phyloP scores from a whole-genome alignment of 139 green algal genomes.

The Chlamydomonas eustigma region DNA sequence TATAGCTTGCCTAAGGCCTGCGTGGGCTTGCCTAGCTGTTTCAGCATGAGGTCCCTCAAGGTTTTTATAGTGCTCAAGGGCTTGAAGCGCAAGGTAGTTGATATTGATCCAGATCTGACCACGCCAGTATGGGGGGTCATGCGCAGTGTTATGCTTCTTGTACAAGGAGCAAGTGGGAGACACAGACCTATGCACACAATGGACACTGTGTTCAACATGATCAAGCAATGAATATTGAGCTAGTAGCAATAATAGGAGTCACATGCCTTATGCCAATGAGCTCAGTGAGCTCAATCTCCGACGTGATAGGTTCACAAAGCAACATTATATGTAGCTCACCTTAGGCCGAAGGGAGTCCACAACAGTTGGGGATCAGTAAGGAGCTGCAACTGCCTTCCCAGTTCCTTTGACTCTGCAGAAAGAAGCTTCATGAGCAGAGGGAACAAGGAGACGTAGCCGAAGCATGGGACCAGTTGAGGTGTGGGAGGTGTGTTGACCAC shows the following conservation, averaged over 20 bases:
- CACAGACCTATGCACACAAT: conserved; percentile 1
- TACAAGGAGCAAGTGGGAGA: conserved; percentile 10
- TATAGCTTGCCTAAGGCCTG: conserved; percentile 55
- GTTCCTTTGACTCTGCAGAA: conserved; percentile 38
- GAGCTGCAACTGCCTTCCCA: conserved; percentile 55
- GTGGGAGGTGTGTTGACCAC: conserved; percentile 26
- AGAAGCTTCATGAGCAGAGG: conserved; percentile 85
- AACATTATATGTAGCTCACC: no score
- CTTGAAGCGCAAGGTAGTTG: conserved; percentile 84
- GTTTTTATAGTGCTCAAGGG: conserved; percentile 39
- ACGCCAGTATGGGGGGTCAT: conserved; percentile 93
- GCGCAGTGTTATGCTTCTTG: conserved; percentile 75
- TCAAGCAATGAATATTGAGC: not conserved
- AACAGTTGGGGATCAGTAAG: conserved; percentile 54
- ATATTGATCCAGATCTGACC: conserved; percentile 91
- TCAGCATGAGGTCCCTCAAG: conserved; percentile 23
- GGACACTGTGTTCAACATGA: not conserved
- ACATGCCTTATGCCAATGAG: no score
- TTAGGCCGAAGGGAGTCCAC: conserved; percentile 77
- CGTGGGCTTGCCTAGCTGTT: conserved; percentile 34
- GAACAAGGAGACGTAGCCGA: conserved; percentile 91
- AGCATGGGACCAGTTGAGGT: conserved; percentile 68
- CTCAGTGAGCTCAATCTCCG: no score
- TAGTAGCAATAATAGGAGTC: no score
- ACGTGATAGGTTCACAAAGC: no score